Evolutionary conservation across 1,284 basidiomycete species (phyloP).

Genomic region (Afroboletus lepidellus): DNA sequence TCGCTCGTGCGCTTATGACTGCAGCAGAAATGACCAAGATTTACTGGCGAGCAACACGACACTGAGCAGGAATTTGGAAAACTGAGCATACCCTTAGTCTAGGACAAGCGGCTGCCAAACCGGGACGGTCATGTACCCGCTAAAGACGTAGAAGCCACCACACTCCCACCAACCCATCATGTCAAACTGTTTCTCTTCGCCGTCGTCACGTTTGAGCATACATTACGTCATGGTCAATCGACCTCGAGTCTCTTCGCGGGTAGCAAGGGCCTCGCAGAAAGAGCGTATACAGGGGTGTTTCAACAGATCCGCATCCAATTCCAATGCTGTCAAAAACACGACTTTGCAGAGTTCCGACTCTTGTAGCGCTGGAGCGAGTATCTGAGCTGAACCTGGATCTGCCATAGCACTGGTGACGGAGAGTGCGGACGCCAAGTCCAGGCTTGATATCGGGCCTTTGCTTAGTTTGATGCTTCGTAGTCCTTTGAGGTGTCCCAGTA

Average conservation of each 20-base stretch:
- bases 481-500: background rate
- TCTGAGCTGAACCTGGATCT: background rate
- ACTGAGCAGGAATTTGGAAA: no score
- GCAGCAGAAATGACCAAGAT: no score
- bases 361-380: background rate
- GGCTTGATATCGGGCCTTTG: background rate
- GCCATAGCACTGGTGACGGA: no score
- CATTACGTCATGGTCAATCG: background rate
- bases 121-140: no score
- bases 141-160: background rate
- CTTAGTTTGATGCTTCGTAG: constrained; percentile 1
- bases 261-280: background rate
- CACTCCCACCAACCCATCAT: background rate
- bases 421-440: background rate
- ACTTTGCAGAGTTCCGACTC: background rate
- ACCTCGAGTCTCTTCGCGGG: background rate
- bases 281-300: background rate
- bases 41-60: no score
- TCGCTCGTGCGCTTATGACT: no score
- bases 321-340: background rate
- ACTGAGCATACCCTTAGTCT: no score
- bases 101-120: no score
- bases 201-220: background rate
- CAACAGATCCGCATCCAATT: background rate
- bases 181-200: background rate